phyloP scores from a whole-genome alignment of 768 basidiomycete genomes.

The Lepiota venenata region DNA sequence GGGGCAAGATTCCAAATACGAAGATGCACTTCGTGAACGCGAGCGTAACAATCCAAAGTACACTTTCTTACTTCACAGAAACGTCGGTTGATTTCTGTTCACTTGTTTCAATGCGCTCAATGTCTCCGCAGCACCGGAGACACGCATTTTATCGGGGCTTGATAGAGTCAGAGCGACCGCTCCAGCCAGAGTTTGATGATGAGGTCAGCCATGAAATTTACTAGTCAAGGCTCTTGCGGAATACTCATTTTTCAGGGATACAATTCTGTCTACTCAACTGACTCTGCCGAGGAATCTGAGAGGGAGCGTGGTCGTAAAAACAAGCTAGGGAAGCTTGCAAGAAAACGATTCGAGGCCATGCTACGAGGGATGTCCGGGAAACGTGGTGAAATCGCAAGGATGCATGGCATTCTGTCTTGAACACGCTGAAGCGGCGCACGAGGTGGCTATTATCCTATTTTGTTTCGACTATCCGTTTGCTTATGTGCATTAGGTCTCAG shows the following conservation, averaged over 20 bases:
- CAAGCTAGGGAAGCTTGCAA: constrained; percentile 72
- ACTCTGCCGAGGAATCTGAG: constrained; percentile 93
- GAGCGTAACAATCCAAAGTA: constrained; percentile 84
- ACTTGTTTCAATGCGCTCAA: constrained; percentile 7
- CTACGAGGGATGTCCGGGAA: constrained; percentile 82
- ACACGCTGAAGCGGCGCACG: constrained; percentile 93
- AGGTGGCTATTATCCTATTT: constrained; percentile 44
- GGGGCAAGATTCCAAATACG: constrained; percentile 76
- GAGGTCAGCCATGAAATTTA: constrained; percentile 42
- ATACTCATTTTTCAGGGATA: constrained; percentile 53
- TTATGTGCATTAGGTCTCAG: constrained; percentile 59
- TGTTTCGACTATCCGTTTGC: background rate
- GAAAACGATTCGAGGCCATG: constrained; percentile 87
- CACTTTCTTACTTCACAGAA: constrained; percentile 61
- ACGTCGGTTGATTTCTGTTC: constrained; percentile 35
- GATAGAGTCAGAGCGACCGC: constrained; percentile 48
- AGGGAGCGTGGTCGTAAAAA: constrained; percentile 78
- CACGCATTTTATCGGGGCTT: constrained; percentile 71
- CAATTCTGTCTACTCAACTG: constrained; percentile 86
- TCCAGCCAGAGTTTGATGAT: constrained; percentile 77
- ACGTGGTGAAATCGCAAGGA: constrained; percentile 85
- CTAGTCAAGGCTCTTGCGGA: constrained; percentile 3
- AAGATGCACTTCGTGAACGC: constrained; percentile 66
- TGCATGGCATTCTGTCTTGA: constrained; percentile 98
- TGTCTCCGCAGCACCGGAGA: constrained; percentile 53